Base-by-base conservation (phyloP, 345 rosid species). In the Boechera stricta region DNA sequence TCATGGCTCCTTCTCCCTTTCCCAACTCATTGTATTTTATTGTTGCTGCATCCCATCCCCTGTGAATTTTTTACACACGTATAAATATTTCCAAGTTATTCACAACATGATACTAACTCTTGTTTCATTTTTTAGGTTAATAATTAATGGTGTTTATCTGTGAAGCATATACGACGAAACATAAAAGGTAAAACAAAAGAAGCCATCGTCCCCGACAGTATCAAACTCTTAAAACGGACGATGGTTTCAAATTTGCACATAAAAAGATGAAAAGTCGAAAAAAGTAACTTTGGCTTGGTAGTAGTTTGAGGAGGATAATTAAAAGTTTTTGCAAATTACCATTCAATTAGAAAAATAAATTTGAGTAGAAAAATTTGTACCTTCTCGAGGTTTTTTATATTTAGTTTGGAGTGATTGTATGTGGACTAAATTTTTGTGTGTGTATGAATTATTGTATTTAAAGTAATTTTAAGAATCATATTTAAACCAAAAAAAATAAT, bases 41-140 rank as follows among this genome's bases (percentile, higher is more conserved):
- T 29, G 70, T 38, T 73, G 78, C 12, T 68, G 74, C 67, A 68
- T 79, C 78, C 82, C 78, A 79, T 62, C 59, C 66, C 61, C 78
- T 79, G 35, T 54, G 53, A 60, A 10, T 38, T 35, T 31, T 36
- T 54, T 15, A 70, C 16, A 8, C 41, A 45, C 49, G 24, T 31
- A 11, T 18, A 31, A 29, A 5, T 13, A 28, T 4, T 33, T 60
- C 26, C 2, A 33, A 18, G 4, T 56, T 31, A 41, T 36, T 56
- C n/a, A 33, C 67, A 63, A n/a, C 42, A 55, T 33, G 31, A 26
- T 7, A 13, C 12, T 12, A 54, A 29, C 18, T 35, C 57, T 32
- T 76, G 21, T 26, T 66, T 57, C 58, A 36, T 55, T 12, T 18
- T 36, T 53, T 49, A 36, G 1, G 47, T 28, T 28, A 28, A 28